These are phyloP conservation scores for Salvia sclarea DNA, from an alignment of 305 asterid genomes.

Conservation along the genomic window DNA sequence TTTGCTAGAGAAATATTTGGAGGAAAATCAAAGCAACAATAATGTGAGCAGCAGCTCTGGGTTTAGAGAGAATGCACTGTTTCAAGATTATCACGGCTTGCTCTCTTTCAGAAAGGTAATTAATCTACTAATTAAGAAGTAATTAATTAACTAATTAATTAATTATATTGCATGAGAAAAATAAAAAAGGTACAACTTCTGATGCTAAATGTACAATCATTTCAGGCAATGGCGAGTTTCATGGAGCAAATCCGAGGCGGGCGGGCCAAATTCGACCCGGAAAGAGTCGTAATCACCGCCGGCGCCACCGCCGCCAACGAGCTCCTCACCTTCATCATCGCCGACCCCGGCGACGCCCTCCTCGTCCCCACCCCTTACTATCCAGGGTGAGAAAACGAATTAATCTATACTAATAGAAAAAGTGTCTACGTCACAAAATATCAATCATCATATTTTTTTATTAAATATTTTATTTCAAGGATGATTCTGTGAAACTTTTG, in stretches of 20 bases:
- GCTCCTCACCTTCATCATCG: conserved; percentile 76
- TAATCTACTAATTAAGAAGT: conserved; percentile 14
- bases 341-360: conserved; percentile 82
- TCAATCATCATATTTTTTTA: too few relatives aligned
- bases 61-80: conserved; percentile 78
- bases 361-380: conserved; percentile 90
- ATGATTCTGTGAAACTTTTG: too few relatives aligned
- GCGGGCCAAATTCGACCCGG: conserved; percentile 72
- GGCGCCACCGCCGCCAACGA: conserved; percentile 97
- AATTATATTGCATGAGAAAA: neutral
- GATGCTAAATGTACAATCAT: conserved; percentile 12
- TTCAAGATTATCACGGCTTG: conserved; percentile 90
- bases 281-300: conserved; percentile 79
- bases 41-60: conserved; percentile 39
- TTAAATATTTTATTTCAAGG: too few relatives aligned
- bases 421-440: too few relatives aligned
- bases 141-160: neutral
- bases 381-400: conserved; percentile 84
- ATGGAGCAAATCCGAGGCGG: conserved; percentile 90
- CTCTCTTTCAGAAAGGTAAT: conserved; percentile 56
- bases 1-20: conserved; percentile 68
- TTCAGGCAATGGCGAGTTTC: conserved; percentile 86
- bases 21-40: conserved; percentile 36
- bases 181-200: neutral
- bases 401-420: too few relatives aligned